These are phyloP conservation scores for Dorcoceras hygrometricum DNA, from an alignment of 257 asterid species.

Conservation along the genomic window DNA sequence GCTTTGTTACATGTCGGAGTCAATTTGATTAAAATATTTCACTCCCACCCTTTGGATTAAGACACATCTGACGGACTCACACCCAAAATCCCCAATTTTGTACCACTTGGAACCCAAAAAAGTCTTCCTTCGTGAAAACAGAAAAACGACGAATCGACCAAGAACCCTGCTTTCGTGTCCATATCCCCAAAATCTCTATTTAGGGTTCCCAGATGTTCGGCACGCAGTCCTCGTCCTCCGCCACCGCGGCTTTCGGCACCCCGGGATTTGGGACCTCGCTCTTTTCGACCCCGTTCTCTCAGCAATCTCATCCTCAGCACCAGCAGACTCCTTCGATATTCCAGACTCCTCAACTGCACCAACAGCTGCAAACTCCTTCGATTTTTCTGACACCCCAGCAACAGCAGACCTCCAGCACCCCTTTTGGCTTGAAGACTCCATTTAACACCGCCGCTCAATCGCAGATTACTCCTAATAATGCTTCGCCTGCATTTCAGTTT, in stretches of 20 bases:
- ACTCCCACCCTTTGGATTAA: too few species aligned
- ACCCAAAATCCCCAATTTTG: too few species aligned
- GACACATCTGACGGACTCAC: too few species aligned
- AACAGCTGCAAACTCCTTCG: constrained; percentile 38
- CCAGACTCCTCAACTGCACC: constrained; percentile 33
- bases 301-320: constrained; percentile 48
- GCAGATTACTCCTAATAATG: constrained; percentile 47
- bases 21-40: too few species aligned
- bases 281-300: constrained; percentile 73
- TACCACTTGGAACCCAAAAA: too few species aligned
- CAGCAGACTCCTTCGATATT: constrained; percentile 32
- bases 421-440: constrained; percentile 57
- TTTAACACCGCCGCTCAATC: constrained; percentile 49
- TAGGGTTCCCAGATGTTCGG: constrained; percentile 66
- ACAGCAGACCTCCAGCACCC: constrained; percentile 32
- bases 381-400: constrained; percentile 21
- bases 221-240: constrained; percentile 42
- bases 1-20: too few species aligned
- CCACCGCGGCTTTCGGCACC: constrained; percentile 55
- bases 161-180: too few species aligned
- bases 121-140: too few species aligned
- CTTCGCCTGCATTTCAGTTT: constrained; percentile 40
- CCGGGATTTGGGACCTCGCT: constrained; percentile 29
- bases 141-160: too few species aligned
- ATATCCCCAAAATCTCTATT: constrained; percentile 26